Conservation (phyloP, 1,139 yeast species). For the Nakaseomyces glabratus region DNA sequence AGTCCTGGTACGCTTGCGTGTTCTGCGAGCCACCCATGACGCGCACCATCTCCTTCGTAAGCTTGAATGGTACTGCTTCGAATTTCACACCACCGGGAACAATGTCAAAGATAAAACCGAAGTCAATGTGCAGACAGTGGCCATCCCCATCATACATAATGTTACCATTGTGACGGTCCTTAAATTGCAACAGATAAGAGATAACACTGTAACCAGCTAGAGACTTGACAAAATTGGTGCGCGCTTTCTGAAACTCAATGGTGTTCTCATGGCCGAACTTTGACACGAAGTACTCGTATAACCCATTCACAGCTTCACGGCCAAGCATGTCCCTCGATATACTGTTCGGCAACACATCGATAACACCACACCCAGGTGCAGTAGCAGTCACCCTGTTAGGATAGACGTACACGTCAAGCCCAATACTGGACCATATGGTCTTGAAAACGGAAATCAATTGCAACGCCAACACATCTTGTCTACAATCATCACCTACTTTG, state of each 20-base stretch:
- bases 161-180: constrained; percentile 97
- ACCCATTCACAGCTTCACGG: constrained; percentile 95
- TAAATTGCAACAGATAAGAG: constrained; percentile 84
- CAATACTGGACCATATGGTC: constrained; percentile 80
- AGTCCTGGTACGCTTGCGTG: constrained; percentile 88
- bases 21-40: constrained; percentile 84
- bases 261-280: constrained; percentile 93
- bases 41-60: constrained; percentile 91
- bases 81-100: constrained; percentile 98
- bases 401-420: constrained; percentile 81
- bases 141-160: constrained; percentile 97
- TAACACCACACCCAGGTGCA: constrained; percentile 98
- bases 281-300: constrained; percentile 83
- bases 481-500: constrained; percentile 98
- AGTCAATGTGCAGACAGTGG: constrained; percentile 90
- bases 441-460: constrained; percentile 89
- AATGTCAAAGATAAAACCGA: constrained; percentile 97
- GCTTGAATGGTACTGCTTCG: constrained; percentile 94
- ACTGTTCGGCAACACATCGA: constrained; percentile 92
- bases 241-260: constrained; percentile 80
- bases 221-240: constrained; percentile 87
- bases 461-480: constrained; percentile 92
- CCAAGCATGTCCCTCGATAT: constrained; percentile 97
- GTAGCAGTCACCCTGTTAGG: constrained; percentile 97
- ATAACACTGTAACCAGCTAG: constrained; percentile 94